Evolutionary conservation across 1,139 yeast genomes (phyloP), one percentile per base, ranked within the genome.

Genomic region (Protomyces inouyei): DNA sequence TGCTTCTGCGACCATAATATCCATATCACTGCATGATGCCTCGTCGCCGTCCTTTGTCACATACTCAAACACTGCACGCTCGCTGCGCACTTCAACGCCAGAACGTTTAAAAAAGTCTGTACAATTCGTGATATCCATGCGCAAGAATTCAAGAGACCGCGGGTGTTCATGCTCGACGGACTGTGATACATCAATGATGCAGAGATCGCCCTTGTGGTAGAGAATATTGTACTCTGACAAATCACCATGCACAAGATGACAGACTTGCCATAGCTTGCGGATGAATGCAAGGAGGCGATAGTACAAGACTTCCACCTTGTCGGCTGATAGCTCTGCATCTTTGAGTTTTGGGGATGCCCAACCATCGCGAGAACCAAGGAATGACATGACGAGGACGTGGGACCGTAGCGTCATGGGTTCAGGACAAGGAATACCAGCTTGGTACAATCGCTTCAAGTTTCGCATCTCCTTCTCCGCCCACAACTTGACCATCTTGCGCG

Each of bases 401-500:
- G 92, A 83, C 71, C 89, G 85, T 67, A 95, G 80, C 71, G 89
- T 96, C 21, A 90, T 76, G 0, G 99, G 98, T 73, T 88, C 87
- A 0, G 99, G 98, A 64, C 92, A 87, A 14, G 96, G 95, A 56
- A 95, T 88, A 0, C 95, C 96, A 66, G 85, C 82, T 60, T 81
- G 76, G 73, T 88, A 79, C 28, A 95, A 79, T 73, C 99, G 80
- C 73, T 89, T 92, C 75, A 95, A 79, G 73, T 95, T 95, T 65
- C 99, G 78, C 71, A 91, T 92, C 76, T 95, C 99, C 73, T 95
- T 95, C 74, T 95, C 98, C 0, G 98, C 98, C 99, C 99, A 95
- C 40, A 92, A 82, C 74, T 90, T 89, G 67, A 95, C 97, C 98
- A 95, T 93, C 73, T 92, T 92, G 71, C 98, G 82, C 6, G 98